Base-by-base conservation (phyloP, 2,329 filamentous ascomycete species). In the Cladobotryum protrusum region DNA sequence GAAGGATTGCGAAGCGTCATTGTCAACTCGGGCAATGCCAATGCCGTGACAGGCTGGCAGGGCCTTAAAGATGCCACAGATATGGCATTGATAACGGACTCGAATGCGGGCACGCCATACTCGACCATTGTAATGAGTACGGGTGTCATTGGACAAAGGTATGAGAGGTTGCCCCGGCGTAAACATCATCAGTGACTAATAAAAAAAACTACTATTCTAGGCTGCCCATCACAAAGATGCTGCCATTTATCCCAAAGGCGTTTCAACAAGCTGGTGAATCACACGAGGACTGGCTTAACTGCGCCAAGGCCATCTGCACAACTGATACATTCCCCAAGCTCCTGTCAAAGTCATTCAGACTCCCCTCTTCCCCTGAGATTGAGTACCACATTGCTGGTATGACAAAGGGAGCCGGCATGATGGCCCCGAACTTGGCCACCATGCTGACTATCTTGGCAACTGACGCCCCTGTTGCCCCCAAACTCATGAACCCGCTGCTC, bases 301-400 rank as follows among this genome's bases (percentile, higher is more conserved):
- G 89, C 40, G 93, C 93, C 51, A 85, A 83, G 61, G 92, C 93
- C 37, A 97, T 99, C 64, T 96, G 92, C 77, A 99, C 93, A 12
- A 99, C 93, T 14, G 93, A 99, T 70, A 97, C 93, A 3, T 99
- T 99, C 68, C 93, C 93, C 52, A 99, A 99, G 72, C 84, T 99
- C 56, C 77, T 92, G 59, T 96, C 91, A 17, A 83, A 80, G 58
- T 82, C 83, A 13, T 99, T 97, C 70, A 83, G 76, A 24, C 81
- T 99, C 32, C 91, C 93, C 4, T 91, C 87, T 1, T 87, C 87
- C 4, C 82, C 87, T 0, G 76, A 76, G 15, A 75, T 82, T 45
- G 83, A 86, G 66, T 99, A 96, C 72, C 79, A 81, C 59, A 86
- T 99, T 45, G 90, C 89, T 12, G 93, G 93, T 59, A 95, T 95